Percentiles rank a stretch among this genome's conserved stretches.
Conservation (phyloP, 2,329 filamentous ascomycete genomes). For the Pseudogymnoascus destructans region DNA sequence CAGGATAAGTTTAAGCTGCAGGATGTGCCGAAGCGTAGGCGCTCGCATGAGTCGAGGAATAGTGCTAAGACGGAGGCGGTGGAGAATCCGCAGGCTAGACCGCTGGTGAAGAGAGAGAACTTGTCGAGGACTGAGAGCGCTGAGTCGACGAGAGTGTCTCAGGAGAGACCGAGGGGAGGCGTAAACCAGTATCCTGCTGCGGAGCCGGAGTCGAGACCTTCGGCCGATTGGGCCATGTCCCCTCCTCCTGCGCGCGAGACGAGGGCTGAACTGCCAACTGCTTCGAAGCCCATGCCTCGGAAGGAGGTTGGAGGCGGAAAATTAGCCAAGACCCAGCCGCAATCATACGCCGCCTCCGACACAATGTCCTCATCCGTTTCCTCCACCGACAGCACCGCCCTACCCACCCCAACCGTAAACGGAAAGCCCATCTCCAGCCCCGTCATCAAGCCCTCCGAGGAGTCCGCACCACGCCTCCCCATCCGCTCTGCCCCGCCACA, state of each 20-base stretch:
- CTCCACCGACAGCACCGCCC: constrained; percentile 22
- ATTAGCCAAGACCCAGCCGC: not conserved
- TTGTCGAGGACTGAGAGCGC: not conserved
- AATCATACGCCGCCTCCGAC: constrained; percentile 13
- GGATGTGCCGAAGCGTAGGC: constrained; percentile 59
- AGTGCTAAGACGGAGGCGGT: constrained; percentile 27
- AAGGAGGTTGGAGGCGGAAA: constrained; percentile 39
- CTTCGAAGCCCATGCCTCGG: constrained; percentile 41
- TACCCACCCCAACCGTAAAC: constrained; percentile 22
- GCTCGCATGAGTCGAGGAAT: constrained; percentile 29
- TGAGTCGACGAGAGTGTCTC: not conserved
- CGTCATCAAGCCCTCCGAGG: constrained; percentile 17
- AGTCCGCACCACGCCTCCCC: constrained; percentile 20
- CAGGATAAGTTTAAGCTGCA: constrained; percentile 63
- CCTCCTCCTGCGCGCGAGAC: not conserved
- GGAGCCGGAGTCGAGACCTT: constrained; percentile 34
- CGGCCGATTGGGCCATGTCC: constrained; percentile 20
- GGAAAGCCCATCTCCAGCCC: constrained; percentile 25
- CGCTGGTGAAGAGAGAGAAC: not conserved
- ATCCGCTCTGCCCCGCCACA: constrained; percentile 30
- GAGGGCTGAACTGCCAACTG: constrained; percentile 29
- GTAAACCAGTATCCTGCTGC: not conserved
- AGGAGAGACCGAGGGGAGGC: not conserved
- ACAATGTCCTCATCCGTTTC: constrained; percentile 24
- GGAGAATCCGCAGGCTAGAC: not conserved